These are phyloP conservation scores for Shiraia sp. DNA, from an alignment of 2,329 filamentous ascomycete genomes.

Conservation along the genomic window DNA sequence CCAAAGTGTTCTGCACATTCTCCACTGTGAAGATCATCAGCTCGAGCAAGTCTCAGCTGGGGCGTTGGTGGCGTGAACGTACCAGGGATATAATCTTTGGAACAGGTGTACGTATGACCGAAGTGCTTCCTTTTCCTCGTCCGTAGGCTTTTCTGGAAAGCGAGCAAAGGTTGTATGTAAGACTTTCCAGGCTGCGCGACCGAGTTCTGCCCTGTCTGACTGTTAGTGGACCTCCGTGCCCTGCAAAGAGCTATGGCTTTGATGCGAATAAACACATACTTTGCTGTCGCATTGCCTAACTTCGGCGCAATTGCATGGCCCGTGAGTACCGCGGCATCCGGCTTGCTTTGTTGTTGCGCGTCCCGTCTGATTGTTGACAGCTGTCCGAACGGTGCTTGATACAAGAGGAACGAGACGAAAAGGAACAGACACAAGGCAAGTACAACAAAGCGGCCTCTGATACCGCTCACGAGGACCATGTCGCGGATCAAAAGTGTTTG, in stretches of 20 bases:
- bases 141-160: slow-evolving; percentile 65
- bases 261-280: slow-evolving; percentile 46
- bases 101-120: slow-evolving; percentile 66
- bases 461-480: slow-evolving; percentile 37
- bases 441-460: slow-evolving; percentile 44
- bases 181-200: slow-evolving; percentile 67
- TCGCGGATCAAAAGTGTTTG: neutral
- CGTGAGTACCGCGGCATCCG: slow-evolving; percentile 50
- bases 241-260: slow-evolving; percentile 5
- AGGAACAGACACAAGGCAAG: slow-evolving; percentile 59
- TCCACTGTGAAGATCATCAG: slow-evolving; percentile 52
- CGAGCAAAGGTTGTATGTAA: slow-evolving; percentile 69
- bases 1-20: slow-evolving; percentile 69
- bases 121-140: slow-evolving; percentile 63
- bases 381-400: slow-evolving; percentile 48
- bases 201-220: slow-evolving; percentile 60
- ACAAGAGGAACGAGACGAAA: slow-evolving; percentile 61
- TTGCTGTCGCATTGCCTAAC: slow-evolving; percentile 79
- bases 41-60: slow-evolving; percentile 21
- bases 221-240: slow-evolving; percentile 21
- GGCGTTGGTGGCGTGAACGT: slow-evolving; percentile 27
- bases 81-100: slow-evolving; percentile 67
- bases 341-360: slow-evolving; percentile 18
- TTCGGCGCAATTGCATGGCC: slow-evolving; percentile 78
- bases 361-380: slow-evolving; percentile 19